Evolutionary conservation across 1,139 yeast species (phyloP), one percentile per base, ranked within the genome.

Genomic region (Lizanozyma gosingica): DNA sequence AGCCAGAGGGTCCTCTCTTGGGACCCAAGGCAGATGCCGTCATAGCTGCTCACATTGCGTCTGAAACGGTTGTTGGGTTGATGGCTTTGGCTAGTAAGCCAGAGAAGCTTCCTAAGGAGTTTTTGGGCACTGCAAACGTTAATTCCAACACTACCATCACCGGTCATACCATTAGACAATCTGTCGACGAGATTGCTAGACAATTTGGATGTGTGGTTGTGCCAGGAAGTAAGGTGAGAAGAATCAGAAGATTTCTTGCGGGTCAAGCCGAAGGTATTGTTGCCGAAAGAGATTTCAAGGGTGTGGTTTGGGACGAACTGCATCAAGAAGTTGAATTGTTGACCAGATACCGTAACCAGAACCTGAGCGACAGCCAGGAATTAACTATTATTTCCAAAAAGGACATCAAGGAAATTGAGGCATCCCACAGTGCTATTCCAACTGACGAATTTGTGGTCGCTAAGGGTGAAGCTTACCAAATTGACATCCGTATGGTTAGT

Each of bases 181-280:
- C 88, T 39, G 97, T 88, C 18, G 94, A 92, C 56, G 71, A 79
- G 17, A 73, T 92, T 54, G 97, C 96, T 17, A 73, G 73, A 45
- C 71, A 83, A 2, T 92, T 80, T 66, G 78, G 83, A 59, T 87
- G 95, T 68, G 71, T 72, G 41, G 87, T 92, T 45, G 85, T 84
- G 35, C 97, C 97, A 36, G 95, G 96, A 1, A 84, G 96, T 35
- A 82, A 87, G 58, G 84, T 92, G 35, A 81, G 98, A 65, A 76
- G 96, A 60, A 73, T 90, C 45, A 78, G 96, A 68, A 78, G 97
- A 57, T 92, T 90, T 56, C 76, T 92, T 56, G 95, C 95, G 29
- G 98, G 98, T 41, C 98, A 92, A 68, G 83, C 90, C 45, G 95
- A 86, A 54, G 87, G 87, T 53, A 73, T 86, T 43, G 94, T 90